Evolutionary conservation across 202 grass and related monocot species (phyloP).

Genomic region (Schoenoplectus triqueter): DNA sequence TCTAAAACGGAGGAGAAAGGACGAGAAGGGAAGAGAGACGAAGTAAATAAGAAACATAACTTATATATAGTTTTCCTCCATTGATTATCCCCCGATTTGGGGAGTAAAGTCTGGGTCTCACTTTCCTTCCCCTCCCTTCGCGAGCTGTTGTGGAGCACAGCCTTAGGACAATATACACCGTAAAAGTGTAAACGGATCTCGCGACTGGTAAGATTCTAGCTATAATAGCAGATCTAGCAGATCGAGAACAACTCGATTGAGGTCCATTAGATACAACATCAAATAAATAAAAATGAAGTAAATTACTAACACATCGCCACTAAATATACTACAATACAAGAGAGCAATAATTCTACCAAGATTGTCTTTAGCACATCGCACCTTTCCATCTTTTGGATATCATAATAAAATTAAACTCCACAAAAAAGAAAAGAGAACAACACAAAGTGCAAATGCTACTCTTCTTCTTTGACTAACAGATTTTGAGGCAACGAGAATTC

Average conservation of each 20-base stretch:
- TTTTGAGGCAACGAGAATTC: slow-evolving; percentile 82
- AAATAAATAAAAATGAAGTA: neutral
- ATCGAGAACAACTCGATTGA: neutral
- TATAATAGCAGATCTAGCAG: neutral
- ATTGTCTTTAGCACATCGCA: slow-evolving; percentile 6
- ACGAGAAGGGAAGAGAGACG: too few species aligned
- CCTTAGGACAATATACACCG: too few species aligned
- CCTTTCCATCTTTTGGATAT: neutral
- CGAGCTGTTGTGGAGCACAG: too few species aligned
- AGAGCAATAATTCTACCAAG: neutral
- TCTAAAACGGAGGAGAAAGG: too few species aligned
- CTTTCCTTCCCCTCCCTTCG: too few species aligned
- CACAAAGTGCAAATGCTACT: slow-evolving; percentile 20
- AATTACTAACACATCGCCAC: neutral
- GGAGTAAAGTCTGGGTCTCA: too few species aligned
- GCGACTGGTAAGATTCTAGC: neutral
- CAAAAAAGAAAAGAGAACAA: neutral
- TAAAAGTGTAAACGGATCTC: too few species aligned
- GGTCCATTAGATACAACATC: neutral
- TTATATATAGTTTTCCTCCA: too few species aligned
- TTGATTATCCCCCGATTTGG: too few species aligned
- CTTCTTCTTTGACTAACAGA: slow-evolving; percentile 56
- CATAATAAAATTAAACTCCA: neutral
- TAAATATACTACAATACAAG: neutral
- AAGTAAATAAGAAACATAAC: too few species aligned